Evolutionary conservation across 768 basidiomycete species (phyloP).

Genomic region (Pholiota microspora): DNA sequence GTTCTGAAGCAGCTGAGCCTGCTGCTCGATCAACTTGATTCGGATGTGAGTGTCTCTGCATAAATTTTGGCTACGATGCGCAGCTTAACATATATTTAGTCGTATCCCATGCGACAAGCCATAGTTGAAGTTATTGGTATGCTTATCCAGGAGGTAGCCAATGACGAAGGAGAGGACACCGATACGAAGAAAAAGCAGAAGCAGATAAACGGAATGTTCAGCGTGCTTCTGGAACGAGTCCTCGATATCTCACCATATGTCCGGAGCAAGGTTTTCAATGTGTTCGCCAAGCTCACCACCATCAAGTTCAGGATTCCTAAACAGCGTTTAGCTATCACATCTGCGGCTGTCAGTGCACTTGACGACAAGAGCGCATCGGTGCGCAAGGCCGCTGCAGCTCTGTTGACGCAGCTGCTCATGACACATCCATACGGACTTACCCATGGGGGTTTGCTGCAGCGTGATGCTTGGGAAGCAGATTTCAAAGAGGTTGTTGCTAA

Average conservation of each 20-base stretch:
- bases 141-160: slow-evolving; percentile 79
- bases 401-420: slow-evolving; percentile 70
- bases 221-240: slow-evolving; percentile 81
- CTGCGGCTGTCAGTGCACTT: slow-evolving; percentile 73
- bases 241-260: slow-evolving; percentile 91
- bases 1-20: slow-evolving; percentile 90
- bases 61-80: neutral
- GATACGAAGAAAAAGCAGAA: slow-evolving; percentile 54
- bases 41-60: slow-evolving; percentile 57
- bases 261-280: slow-evolving; percentile 80
- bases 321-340: slow-evolving; percentile 73
- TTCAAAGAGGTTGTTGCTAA: slow-evolving; percentile 63
- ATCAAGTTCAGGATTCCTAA: slow-evolving; percentile 83
- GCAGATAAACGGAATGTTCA: slow-evolving; percentile 78
- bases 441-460: slow-evolving; percentile 79
- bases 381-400: slow-evolving; percentile 77
- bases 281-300: slow-evolving; percentile 69
- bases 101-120: slow-evolving; percentile 95
- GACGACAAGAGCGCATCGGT: slow-evolving; percentile 90
- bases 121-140: slow-evolving; percentile 87
- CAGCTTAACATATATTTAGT: slow-evolving; percentile 39
- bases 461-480: slow-evolving; percentile 69
- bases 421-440: slow-evolving; percentile 89
- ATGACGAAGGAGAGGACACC: slow-evolving; percentile 45
- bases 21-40: slow-evolving; percentile 83